Percentiles rank a stretch among this genome's conserved stretches.
phyloP scores from a whole-genome alignment of 441 rosid genomes.

The Gossypium gossypioides region DNA sequence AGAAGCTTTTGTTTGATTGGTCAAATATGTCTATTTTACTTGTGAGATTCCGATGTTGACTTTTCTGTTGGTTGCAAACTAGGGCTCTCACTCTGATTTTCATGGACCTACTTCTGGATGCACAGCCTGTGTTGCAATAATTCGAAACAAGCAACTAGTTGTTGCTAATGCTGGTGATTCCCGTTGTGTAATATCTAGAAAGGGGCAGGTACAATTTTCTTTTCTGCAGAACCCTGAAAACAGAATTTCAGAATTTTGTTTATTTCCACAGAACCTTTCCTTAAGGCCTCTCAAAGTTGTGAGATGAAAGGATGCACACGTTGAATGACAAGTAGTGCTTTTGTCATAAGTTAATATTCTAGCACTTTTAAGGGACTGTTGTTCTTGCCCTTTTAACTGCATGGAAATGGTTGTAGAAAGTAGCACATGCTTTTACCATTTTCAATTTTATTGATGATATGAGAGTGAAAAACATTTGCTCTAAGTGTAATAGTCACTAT shows the following conservation, averaged over 20 bases:
- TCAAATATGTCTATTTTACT: background rate
- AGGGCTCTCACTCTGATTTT: slow-evolving; percentile 63
- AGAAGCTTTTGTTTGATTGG: slow-evolving; percentile 1
- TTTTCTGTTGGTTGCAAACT: slow-evolving; percentile 29
- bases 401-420: background rate
- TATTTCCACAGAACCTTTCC: background rate
- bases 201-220: slow-evolving; percentile 58
- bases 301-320: background rate
- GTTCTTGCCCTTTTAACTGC: background rate
- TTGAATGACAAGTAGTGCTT: background rate
- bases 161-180: slow-evolving; percentile 95
- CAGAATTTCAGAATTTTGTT: background rate
- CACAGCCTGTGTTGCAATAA: slow-evolving; percentile 81
- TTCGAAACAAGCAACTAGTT: slow-evolving; percentile 50
- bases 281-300: slow-evolving; percentile 17
- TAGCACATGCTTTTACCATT: background rate
- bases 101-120: slow-evolving; percentile 65
- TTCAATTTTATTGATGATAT: background rate
- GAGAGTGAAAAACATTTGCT: background rate
- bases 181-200: slow-evolving; percentile 74
- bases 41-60: background rate
- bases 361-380: background rate
- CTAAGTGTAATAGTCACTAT: background rate
- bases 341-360: background rate
- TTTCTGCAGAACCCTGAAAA: background rate